Evolutionary conservation across 2,329 filamentous ascomycete species (phyloP).

Genomic region (Ceratocystis alfenasii): DNA sequence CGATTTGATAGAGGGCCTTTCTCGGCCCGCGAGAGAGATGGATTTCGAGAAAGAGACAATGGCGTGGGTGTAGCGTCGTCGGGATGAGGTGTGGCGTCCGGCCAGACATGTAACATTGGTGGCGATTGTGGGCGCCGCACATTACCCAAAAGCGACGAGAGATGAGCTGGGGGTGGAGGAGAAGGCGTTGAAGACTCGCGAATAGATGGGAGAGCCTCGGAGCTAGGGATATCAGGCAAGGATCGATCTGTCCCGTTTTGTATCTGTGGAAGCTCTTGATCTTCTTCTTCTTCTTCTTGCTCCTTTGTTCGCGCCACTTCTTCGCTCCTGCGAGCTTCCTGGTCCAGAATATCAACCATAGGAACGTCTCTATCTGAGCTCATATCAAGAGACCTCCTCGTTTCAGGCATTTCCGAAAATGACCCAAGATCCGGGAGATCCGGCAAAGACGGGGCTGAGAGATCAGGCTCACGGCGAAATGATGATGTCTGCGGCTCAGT

Average conservation of each 20-base stretch:
- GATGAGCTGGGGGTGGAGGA: not conserved
- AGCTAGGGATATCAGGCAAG: constrained; percentile 20
- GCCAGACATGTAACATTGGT: constrained; percentile 11
- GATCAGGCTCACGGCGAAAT: constrained; percentile 3
- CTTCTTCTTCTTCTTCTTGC: constrained; percentile 1
- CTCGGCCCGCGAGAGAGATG: constrained; percentile 15
- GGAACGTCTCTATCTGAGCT: constrained; percentile 8
- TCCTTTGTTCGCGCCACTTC: not conserved
- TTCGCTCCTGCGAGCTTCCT: not conserved
- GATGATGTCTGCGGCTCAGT: constrained; percentile 15
- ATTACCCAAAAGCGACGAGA: constrained; percentile 12
- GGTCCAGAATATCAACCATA: constrained; percentile 17
- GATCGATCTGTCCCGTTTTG: constrained; percentile 13
- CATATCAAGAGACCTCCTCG: not conserved
- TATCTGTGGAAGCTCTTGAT: constrained; percentile 17
- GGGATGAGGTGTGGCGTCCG: constrained; percentile 12
- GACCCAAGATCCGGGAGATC: constrained; percentile 16
- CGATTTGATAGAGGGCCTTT: not conserved
- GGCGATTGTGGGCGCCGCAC: constrained; percentile 8
- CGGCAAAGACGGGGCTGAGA: constrained; percentile 14
- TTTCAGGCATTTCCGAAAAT: constrained; percentile 14
- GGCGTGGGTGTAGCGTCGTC: constrained; percentile 13
- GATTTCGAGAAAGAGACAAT: constrained; percentile 15
- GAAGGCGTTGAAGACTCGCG: constrained; percentile 15
- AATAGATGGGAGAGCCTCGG: constrained; percentile 21